Evolutionary conservation across 2,329 filamentous ascomycete species (phyloP).

Genomic region (Mycosphaerella arachidis): DNA sequence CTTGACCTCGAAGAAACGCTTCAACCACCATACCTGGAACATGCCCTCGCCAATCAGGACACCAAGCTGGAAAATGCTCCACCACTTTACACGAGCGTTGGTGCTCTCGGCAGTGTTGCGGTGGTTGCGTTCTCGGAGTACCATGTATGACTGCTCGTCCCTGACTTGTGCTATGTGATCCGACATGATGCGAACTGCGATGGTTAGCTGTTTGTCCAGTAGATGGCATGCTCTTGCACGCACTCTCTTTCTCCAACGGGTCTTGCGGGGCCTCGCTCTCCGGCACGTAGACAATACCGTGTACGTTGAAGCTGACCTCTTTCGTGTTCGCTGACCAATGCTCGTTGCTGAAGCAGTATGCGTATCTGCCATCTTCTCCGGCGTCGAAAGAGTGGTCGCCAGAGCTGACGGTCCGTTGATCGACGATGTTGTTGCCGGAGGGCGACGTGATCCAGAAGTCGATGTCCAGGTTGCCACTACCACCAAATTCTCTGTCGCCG

Average conservation of each 20-base stretch:
- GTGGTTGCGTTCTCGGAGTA: slow-evolving; percentile 91
- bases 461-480: slow-evolving; percentile 88
- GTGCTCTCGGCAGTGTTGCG: slow-evolving; percentile 98
- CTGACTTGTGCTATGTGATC: slow-evolving; percentile 88
- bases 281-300: slow-evolving; percentile 95
- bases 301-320: slow-evolving; percentile 98
- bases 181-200: slow-evolving; percentile 72
- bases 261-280: slow-evolving; percentile 80
- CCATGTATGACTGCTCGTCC: slow-evolving; percentile 96
- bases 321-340: slow-evolving; percentile 95
- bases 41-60: slow-evolving; percentile 86
- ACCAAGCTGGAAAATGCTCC: slow-evolving; percentile 93
- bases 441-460: slow-evolving; percentile 96
- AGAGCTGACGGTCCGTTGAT: slow-evolving; percentile 75
- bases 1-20: slow-evolving; percentile 63
- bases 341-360: slow-evolving; percentile 99
- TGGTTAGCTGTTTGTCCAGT: slow-evolving; percentile 4
- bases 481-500: slow-evolving; percentile 91
- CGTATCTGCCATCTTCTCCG: slow-evolving; percentile 77
- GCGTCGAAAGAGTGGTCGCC: slow-evolving; percentile 93
- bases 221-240: slow-evolving; percentile 17
- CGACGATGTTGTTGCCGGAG: slow-evolving; percentile 66
- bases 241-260: slow-evolving; percentile 86
- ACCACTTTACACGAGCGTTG: slow-evolving; percentile 97
- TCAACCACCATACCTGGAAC: slow-evolving; percentile 99